A percentile compares a stretch with the other conserved stretches of the same genome.
These are phyloP conservation scores for Suhomyces sp. DNA, from an alignment of 805 yeast species.

Conservation along the genomic window DNA sequence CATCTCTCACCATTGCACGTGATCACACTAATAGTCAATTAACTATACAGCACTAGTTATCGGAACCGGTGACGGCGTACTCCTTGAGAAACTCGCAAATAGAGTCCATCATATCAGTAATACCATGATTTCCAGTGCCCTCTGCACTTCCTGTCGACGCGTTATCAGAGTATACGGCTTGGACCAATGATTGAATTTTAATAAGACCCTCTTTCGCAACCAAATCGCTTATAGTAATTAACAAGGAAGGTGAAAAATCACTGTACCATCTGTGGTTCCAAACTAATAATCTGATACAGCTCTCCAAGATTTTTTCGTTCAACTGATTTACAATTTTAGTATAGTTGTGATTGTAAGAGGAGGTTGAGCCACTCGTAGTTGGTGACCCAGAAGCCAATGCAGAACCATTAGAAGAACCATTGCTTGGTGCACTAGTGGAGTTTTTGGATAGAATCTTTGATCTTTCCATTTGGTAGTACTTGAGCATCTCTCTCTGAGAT, in stretches of 20 bases:
- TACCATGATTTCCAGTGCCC: slow-evolving; percentile 46
- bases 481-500: slow-evolving; percentile 71
- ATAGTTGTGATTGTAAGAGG: slow-evolving; percentile 27
- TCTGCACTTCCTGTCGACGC: slow-evolving; percentile 11
- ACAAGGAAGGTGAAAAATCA: slow-evolving; percentile 74
- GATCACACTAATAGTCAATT: background rate
- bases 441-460: slow-evolving; percentile 32
- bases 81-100: slow-evolving; percentile 46
- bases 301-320: slow-evolving; percentile 61
- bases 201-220: slow-evolving; percentile 76
- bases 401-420: slow-evolving; percentile 3
- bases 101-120: slow-evolving; percentile 53
- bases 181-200: slow-evolving; percentile 69
- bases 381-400: background rate
- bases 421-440: slow-evolving; percentile 12
- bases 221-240: slow-evolving; percentile 55
- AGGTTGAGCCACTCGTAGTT: background rate
- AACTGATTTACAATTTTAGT: slow-evolving; percentile 40
- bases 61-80: slow-evolving; percentile 44
- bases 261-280: slow-evolving; percentile 98
- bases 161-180: slow-evolving; percentile 55
- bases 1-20: slow-evolving; percentile 7
- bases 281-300: slow-evolving; percentile 76
- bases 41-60: slow-evolving; percentile 20
- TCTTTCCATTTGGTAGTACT: slow-evolving; percentile 56